Conservation (phyloP, 495 filamentous ascomycete genomes). For the Aspergillus heteromorphus region DNA sequence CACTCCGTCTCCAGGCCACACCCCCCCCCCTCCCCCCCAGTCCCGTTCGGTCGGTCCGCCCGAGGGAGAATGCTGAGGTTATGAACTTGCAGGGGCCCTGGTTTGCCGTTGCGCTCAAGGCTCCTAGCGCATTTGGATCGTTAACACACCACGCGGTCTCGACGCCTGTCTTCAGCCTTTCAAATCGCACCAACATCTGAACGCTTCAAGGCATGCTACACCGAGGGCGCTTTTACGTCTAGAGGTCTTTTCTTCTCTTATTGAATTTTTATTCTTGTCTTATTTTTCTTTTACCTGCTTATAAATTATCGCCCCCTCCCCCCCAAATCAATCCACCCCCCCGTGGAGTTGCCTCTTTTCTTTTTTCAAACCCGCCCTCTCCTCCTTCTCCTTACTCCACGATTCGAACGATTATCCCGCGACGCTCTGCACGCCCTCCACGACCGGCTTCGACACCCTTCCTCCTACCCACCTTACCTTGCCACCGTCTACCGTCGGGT, state of each 20-base stretch:
- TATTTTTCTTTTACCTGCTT: constrained; percentile 15
- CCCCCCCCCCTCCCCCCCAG: no score
- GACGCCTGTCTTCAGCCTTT: constrained; percentile 17
- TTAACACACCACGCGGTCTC: constrained; percentile 20
- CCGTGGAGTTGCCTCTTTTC: constrained; percentile 19
- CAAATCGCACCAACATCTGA: constrained; percentile 19
- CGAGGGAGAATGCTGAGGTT: constrained; percentile 41
- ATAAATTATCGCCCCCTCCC: constrained; percentile 11
- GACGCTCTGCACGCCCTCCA: constrained; percentile 38
- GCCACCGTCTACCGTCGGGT: background rate
- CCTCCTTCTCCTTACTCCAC: constrained; percentile 26
- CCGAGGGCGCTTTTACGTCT: constrained; percentile 18
- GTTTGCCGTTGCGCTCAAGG: constrained; percentile 44
- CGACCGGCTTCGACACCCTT: constrained; percentile 33
- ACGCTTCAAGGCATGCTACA: constrained; percentile 28
- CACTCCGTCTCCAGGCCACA: constrained; percentile 11
- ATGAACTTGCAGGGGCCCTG: constrained; percentile 44
- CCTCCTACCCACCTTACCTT: background rate
- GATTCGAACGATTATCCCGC: constrained; percentile 33
- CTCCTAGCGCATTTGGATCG: constrained; percentile 37
- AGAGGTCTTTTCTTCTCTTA: constrained; percentile 17
- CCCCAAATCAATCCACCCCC: no score
- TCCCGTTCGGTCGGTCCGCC: constrained; percentile 10
- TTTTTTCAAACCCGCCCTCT: constrained; percentile 7
- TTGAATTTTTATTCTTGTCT: constrained; percentile 14